phyloP scores from a whole-genome alignment of 805 yeast genomes.

The Yueomyces sinensis region DNA sequence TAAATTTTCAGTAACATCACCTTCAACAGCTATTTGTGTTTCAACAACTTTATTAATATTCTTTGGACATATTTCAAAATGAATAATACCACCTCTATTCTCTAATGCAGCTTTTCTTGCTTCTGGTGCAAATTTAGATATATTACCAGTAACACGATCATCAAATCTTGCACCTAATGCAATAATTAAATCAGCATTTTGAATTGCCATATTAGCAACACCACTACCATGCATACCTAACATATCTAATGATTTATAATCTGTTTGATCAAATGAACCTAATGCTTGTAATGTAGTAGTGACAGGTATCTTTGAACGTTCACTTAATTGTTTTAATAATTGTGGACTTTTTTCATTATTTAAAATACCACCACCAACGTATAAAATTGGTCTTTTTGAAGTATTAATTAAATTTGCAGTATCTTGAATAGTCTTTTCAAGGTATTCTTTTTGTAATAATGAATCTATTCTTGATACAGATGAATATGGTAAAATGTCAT shows the following conservation, averaged over 20 bases:
- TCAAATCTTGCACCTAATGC: conserved; percentile 97
- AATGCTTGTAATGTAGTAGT: conserved; percentile 91
- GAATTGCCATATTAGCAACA: conserved; percentile 89
- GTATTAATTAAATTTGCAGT: conserved; percentile 67
- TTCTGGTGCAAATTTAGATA: conserved; percentile 82
- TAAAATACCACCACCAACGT: conserved; percentile 86
- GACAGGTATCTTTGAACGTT: conserved; percentile 86
- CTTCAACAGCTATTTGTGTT: conserved; percentile 94
- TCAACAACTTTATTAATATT: conserved; percentile 95
- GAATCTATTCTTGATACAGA: conserved; percentile 61
- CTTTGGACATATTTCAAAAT: conserved; percentile 92
- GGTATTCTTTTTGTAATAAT: conserved; percentile 59
- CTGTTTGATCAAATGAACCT: conserved; percentile 89
- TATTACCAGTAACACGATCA: conserved; percentile 89
- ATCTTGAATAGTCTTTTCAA: conserved; percentile 56
- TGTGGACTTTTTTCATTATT: conserved; percentile 70
- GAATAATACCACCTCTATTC: conserved; percentile 89
- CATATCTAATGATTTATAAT: conserved; percentile 86
- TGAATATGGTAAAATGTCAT: conserved; percentile 57
- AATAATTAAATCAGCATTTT: conserved; percentile 81
- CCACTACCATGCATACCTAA: conserved; percentile 98
- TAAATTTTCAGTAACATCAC: conserved; percentile 80
- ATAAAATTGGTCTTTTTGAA: conserved; percentile 80
- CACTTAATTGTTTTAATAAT: conserved; percentile 70
- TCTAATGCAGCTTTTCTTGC: conserved; percentile 84